These are phyloP conservation scores for Allantophomopsis cytisporea DNA, from an alignment of 2,329 filamentous ascomycete species.

Conservation along the genomic window DNA sequence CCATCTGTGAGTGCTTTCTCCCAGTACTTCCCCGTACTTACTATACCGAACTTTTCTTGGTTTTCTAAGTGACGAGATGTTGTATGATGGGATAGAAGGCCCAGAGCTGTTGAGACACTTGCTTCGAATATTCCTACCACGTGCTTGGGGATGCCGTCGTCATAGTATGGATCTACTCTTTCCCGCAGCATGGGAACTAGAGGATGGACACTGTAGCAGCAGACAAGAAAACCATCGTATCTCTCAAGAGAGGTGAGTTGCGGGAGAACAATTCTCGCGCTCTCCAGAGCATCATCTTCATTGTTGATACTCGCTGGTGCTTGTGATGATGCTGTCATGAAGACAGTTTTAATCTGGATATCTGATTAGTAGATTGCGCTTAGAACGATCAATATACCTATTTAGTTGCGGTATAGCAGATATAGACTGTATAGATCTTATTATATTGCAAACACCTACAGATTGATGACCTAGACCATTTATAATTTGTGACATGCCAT, in stretches of 20 bases:
- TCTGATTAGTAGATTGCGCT: neutral
- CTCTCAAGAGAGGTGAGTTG: conserved; percentile 15
- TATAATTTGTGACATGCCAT: conserved; percentile 40
- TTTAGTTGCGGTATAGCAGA: too few relatives aligned
- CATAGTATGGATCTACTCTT: conserved; percentile 5
- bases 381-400: too few relatives aligned
- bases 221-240: conserved; percentile 71
- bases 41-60: conserved; percentile 60
- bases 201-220: conserved; percentile 79
- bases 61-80: conserved; percentile 3
- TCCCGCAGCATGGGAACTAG: conserved; percentile 50
- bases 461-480: conserved; percentile 18
- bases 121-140: conserved; percentile 84
- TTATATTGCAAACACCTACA: neutral
- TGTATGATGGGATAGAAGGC: conserved; percentile 22
- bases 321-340: conserved; percentile 52
- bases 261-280: conserved; percentile 48
- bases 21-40: conserved; percentile 81
- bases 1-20: conserved; percentile 56
- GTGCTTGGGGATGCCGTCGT: conserved; percentile 22
- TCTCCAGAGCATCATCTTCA: conserved; percentile 34
- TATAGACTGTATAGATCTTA: too few relatives aligned
- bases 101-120: conserved; percentile 38
- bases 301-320: conserved; percentile 71
- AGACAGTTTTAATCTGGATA: conserved; percentile 25